Evolutionary conservation across 129 eudicot genomes (phyloP).

Genomic region (Escallonia rubra): DNA sequence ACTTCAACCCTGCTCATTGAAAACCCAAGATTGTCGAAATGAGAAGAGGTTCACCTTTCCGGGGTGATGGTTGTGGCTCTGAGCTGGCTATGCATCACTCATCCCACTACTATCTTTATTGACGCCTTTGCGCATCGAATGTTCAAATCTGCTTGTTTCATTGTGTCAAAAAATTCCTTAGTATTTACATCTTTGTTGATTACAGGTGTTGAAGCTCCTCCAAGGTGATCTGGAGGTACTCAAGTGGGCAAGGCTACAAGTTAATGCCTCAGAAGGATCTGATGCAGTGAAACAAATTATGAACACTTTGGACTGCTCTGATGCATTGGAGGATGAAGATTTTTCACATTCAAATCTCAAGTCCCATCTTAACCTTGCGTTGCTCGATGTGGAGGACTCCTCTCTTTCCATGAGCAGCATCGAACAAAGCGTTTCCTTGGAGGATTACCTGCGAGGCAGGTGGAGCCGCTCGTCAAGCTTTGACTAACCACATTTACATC

Average conservation of each 20-base stretch:
- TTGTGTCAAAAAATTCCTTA: too few species aligned
- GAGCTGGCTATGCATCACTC: too few species aligned
- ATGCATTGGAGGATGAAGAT: slow-evolving; percentile 50
- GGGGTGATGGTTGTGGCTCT: too few species aligned
- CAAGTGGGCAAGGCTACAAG: slow-evolving; percentile 82
- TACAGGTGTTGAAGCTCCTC: slow-evolving; percentile 74
- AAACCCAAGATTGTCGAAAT: too few species aligned
- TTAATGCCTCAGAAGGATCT: slow-evolving; percentile 41
- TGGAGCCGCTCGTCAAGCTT: slow-evolving; percentile 95
- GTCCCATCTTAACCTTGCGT: slow-evolving; percentile 80
- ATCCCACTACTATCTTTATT: too few species aligned
- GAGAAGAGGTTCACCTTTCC: too few species aligned
- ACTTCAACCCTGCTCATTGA: too few species aligned
- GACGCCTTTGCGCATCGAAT: background rate
- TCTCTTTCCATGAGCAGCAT: slow-evolving; percentile 73
- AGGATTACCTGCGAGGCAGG: slow-evolving; percentile 74
- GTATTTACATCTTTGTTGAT: background rate
- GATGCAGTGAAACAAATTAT: slow-evolving; percentile 26
- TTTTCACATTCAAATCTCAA: slow-evolving; percentile 53
- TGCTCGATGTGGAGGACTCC: slow-evolving; percentile 73
- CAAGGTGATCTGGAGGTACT: slow-evolving; percentile 60
- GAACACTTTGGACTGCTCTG: slow-evolving; percentile 43
- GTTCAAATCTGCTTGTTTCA: too few species aligned
- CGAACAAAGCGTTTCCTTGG: slow-evolving; percentile 69
- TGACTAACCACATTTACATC: slow-evolving; percentile 29